A percentile compares a stretch with the other conserved stretches of the same genome.
Evolutionary conservation across 768 basidiomycete species (phyloP).

Genomic region (Tremella yokohamensis): DNA sequence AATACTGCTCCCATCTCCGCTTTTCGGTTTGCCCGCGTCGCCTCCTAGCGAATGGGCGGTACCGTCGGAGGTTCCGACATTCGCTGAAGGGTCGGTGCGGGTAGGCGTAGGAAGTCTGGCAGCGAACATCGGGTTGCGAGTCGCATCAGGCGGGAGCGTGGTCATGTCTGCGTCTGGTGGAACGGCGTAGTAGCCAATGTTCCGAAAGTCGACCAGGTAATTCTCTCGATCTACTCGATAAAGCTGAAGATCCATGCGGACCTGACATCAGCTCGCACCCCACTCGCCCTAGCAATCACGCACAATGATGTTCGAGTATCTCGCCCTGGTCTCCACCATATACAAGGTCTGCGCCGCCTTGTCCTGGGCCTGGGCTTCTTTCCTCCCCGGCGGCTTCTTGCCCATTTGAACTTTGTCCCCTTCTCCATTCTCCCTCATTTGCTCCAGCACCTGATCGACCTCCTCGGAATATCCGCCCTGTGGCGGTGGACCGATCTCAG

Average conservation of each 20-base stretch:
- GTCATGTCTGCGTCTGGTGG: neutral
- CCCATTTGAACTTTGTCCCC: conserved; percentile 57
- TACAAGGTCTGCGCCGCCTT: conserved; percentile 62
- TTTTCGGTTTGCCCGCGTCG: conserved; percentile 3
- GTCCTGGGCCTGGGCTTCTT: conserved; percentile 50
- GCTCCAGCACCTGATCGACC: conserved; percentile 62
- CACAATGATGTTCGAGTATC: conserved; percentile 89
- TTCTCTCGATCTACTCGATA: conserved; percentile 95
- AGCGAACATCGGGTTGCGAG: too few relatives aligned
- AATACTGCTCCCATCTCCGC: conserved; percentile 30
- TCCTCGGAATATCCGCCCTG: conserved; percentile 58
- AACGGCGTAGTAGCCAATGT: conserved; percentile 78
- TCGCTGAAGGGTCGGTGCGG: neutral
- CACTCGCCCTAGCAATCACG: conserved; percentile 41
- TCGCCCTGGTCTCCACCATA: conserved; percentile 87
- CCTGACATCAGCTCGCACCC: conserved; percentile 54
- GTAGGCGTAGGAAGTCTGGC: too few relatives aligned
- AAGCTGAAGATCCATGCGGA: conserved; percentile 94
- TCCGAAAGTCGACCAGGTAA: conserved; percentile 97
- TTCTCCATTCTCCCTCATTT: conserved; percentile 53
- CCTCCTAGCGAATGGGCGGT: neutral
- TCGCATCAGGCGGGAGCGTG: neutral
- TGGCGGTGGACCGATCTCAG: conserved; percentile 50
- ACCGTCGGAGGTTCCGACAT: neutral
- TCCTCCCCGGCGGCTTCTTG: conserved; percentile 49